A percentile compares a stretch with the other conserved stretches of the same genome.
phyloP scores from a whole-genome alignment of 768 basidiomycete species.

The Auriscalpium microsporum region DNA sequence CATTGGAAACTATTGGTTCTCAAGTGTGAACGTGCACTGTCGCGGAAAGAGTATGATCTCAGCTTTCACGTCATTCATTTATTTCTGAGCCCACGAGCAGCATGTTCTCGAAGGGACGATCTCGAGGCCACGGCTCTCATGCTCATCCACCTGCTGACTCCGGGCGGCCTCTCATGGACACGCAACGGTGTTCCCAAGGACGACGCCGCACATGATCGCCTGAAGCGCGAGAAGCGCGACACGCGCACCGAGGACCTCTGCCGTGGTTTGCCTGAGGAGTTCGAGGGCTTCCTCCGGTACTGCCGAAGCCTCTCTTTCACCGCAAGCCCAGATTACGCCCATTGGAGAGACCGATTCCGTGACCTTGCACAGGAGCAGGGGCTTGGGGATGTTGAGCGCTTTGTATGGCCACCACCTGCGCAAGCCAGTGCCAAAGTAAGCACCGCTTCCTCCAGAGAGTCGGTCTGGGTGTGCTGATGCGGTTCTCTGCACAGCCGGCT shows the following conservation, averaged over 20 bases:
- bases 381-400: constrained; percentile 46
- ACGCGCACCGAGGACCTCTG: constrained; percentile 62
- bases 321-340: constrained; percentile 59
- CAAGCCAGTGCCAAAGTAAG: constrained; percentile 19
- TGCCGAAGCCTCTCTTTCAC: constrained; percentile 60
- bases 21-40: constrained; percentile 70
- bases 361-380: constrained; percentile 54
- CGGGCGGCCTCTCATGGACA: constrained; percentile 70
- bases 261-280: constrained; percentile 56
- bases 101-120: constrained; percentile 73
- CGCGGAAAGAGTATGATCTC: constrained; percentile 50
- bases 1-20: constrained; percentile 82
- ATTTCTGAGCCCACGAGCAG: constrained; percentile 27
- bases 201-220: constrained; percentile 47
- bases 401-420: constrained; percentile 60
- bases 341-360: constrained; percentile 59
- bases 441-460: constrained; percentile 2
- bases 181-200: constrained; percentile 74
- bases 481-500: constrained; percentile 23
- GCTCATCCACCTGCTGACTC: constrained; percentile 74
- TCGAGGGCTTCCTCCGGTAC: constrained; percentile 71
- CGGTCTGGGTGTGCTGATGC: constrained; percentile 24
- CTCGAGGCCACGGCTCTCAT: constrained; percentile 70
- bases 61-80: neutral
- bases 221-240: constrained; percentile 56